phyloP scores from a whole-genome alignment of 768 basidiomycete species.

The Tulasnella calospora region DNA sequence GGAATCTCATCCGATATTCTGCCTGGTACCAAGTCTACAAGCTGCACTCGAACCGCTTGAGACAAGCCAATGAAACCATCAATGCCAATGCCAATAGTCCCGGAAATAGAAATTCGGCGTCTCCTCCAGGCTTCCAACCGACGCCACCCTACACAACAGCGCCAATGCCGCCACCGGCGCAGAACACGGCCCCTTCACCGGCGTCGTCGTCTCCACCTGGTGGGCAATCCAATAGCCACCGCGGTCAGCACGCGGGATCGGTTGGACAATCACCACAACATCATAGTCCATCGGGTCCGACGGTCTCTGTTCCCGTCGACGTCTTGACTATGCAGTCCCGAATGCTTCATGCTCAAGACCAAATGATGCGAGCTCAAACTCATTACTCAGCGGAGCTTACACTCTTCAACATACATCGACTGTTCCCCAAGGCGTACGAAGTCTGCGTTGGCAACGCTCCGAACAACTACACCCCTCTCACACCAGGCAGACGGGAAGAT shows the following conservation, averaged over 20 bases:
- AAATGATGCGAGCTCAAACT: conserved; percentile 11
- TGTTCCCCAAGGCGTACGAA: conserved; percentile 18
- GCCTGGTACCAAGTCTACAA: conserved; percentile 11
- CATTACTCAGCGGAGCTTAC: not conserved
- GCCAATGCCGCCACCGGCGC: conserved; percentile 13
- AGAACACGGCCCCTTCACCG: conserved; percentile 19
- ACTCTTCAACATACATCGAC: conserved; percentile 1
- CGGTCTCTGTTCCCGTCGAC: conserved; percentile 13
- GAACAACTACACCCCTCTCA: conserved; percentile 12
- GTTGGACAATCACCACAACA: conserved; percentile 20
- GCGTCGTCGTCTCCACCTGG: conserved; percentile 23
- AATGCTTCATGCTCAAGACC: conserved; percentile 13
- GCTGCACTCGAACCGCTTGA: conserved; percentile 8
- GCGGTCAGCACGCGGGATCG: not conserved
- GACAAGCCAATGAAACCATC: not conserved
- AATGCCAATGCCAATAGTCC: not conserved
- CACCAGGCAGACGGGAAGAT: conserved; percentile 17
- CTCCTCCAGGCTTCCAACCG: conserved; percentile 21
- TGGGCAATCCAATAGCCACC: not conserved
- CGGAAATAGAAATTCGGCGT: conserved; percentile 9
- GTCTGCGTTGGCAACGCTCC: conserved; percentile 20
- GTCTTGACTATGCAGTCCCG: not conserved
- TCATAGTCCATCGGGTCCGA: not conserved
- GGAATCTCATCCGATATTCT: conserved; percentile 22
- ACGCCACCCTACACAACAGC: conserved; percentile 4